These are phyloP conservation scores for Geranomyces variabilis DNA, from an alignment of 192 early-diverging fungal genomes.

Conservation along the genomic window DNA sequence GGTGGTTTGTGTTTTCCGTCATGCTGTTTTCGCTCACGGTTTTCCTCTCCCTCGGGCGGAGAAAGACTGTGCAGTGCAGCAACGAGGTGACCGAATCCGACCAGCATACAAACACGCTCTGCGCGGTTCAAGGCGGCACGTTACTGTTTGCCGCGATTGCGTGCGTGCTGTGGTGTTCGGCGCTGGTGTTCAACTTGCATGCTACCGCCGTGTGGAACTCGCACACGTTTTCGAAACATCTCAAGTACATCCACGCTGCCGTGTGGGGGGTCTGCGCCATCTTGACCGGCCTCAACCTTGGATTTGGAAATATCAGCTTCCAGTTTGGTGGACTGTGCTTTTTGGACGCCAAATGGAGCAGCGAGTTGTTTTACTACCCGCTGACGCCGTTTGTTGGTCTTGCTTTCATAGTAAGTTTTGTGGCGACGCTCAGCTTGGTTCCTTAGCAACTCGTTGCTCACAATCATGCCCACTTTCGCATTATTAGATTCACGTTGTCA, in stretches of 20 bases:
- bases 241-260: slow-evolving; percentile 2
- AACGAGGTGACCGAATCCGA: slow-evolving; percentile 11
- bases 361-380: slow-evolving; percentile 19
- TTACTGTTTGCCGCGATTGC: slow-evolving; percentile 1
- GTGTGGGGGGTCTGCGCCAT: slow-evolving; percentile 7
- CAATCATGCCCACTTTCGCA: too few relatives aligned
- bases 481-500: slow-evolving; percentile 1
- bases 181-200: background rate
- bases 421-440: background rate
- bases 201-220: slow-evolving; percentile 15
- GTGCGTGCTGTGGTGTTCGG: slow-evolving; percentile 3
- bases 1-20: slow-evolving; percentile 12
- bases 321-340: slow-evolving; percentile 21
- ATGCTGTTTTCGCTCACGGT: background rate
- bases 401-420: slow-evolving; percentile 1
- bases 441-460: too few relatives aligned
- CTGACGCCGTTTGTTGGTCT: slow-evolving; percentile 6
- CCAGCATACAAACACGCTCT: slow-evolving; percentile 4
- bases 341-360: background rate
- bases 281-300: background rate
- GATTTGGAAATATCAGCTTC: slow-evolving; percentile 9
- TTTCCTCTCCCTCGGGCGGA: slow-evolving; percentile 13
- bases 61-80: slow-evolving; percentile 10
- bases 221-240: background rate
- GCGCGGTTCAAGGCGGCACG: slow-evolving; percentile 12